A percentile compares a stretch with the other conserved stretches of the same genome.
These are phyloP conservation scores for Clitocybe nebularis DNA, from an alignment of 1,284 basidiomycete species.

Conservation along the genomic window DNA sequence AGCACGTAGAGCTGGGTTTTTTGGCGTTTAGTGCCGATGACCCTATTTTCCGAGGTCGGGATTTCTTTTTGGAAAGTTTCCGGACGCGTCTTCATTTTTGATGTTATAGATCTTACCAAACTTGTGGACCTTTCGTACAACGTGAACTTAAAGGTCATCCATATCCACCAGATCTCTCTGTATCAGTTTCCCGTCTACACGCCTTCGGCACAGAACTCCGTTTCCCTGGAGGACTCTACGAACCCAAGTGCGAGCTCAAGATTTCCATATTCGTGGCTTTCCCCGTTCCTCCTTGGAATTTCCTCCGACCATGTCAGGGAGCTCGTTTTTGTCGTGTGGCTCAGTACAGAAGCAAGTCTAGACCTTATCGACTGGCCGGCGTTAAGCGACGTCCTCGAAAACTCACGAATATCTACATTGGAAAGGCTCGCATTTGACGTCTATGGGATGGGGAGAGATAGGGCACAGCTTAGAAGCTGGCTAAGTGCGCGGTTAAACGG, in stretches of 20 bases:
- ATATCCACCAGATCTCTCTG: conserved; percentile 25
- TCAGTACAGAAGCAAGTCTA: conserved; percentile 26
- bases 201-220: conserved; percentile 4
- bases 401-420: conserved; percentile 5
- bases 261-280: conserved; percentile 24
- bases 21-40: conserved; percentile 14
- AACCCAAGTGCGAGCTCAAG: background rate
- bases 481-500: conserved; percentile 6
- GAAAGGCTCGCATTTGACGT: conserved; percentile 8
- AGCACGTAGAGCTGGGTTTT: conserved; percentile 26
- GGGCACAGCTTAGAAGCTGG: conserved; percentile 9
- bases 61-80: background rate
- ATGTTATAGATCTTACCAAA: conserved; percentile 7
- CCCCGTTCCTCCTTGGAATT: conserved; percentile 21
- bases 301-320: conserved; percentile 12
- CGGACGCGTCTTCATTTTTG: background rate
- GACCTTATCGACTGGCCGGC: conserved; percentile 25
- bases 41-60: conserved; percentile 11
- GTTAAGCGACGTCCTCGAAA: conserved; percentile 13
- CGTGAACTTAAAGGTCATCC: conserved; percentile 16
- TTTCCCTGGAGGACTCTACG: background rate
- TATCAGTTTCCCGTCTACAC: conserved; percentile 24
- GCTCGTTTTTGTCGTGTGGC: conserved; percentile 25
- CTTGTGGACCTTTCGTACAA: conserved; percentile 18
- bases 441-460: conserved; percentile 8